These are phyloP conservation scores for Piper longum DNA, from an alignment of 164 flowering plant species.

Conservation along the genomic window DNA sequence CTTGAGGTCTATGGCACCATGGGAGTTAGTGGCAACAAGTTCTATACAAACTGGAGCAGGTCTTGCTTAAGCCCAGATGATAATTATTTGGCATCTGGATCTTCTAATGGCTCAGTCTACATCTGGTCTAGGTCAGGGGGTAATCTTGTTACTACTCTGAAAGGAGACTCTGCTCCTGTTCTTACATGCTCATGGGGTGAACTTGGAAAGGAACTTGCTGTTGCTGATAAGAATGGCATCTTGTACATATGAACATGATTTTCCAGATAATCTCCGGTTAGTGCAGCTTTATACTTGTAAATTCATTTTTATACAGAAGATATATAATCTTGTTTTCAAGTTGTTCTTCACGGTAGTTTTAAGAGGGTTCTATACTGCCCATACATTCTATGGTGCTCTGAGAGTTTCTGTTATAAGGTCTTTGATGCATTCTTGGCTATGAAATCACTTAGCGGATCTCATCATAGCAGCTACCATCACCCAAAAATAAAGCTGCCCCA, in stretches of 20 bases:
- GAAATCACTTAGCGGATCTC: too few species aligned
- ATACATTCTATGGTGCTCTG: too few species aligned
- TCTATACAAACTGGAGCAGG: constrained; percentile 91
- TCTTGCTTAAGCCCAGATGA: constrained; percentile 92
- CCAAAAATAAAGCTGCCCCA: too few species aligned
- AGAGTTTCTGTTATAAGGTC: too few species aligned
- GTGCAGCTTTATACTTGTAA: background rate
- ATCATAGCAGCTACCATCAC: too few species aligned
- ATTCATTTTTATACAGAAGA: background rate
- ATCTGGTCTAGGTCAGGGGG: constrained; percentile 68
- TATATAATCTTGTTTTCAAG: background rate
- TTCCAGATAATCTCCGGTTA: background rate
- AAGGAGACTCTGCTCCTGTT: constrained; percentile 59
- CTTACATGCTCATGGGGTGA: constrained; percentile 89
- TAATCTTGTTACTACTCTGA: constrained; percentile 56
- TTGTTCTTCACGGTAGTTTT: too few species aligned
- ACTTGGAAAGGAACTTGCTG: constrained; percentile 71
- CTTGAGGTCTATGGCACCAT: constrained; percentile 75
- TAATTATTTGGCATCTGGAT: constrained; percentile 76
- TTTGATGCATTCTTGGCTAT: too few species aligned
- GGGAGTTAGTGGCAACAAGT: constrained; percentile 55
- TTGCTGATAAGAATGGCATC: constrained; percentile 71
- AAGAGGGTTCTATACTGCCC: too few species aligned
- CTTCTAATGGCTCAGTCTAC: constrained; percentile 68
- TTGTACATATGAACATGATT: constrained; percentile 63